phyloP scores from a whole-genome alignment of 2,329 filamentous ascomycete genomes.

The Botrytis porri region DNA sequence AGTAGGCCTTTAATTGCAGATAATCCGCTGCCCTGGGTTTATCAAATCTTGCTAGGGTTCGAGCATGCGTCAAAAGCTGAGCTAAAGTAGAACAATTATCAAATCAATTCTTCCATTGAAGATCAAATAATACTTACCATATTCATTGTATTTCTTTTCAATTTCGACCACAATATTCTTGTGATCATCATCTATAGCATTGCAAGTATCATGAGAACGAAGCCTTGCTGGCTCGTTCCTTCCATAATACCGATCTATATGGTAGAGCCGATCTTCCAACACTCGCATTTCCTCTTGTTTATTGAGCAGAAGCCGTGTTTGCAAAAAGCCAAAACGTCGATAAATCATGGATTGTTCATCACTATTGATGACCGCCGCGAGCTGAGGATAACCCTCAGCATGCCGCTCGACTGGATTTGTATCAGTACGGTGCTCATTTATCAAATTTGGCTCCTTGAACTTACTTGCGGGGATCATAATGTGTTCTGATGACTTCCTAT shows the following conservation, averaged over 20 bases:
- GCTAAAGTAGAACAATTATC: conserved; percentile 9
- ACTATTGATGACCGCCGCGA: conserved; percentile 42
- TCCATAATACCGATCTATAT: conserved; percentile 20
- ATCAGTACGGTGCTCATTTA: neutral
- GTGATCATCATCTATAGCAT: neutral
- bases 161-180: conserved; percentile 21
- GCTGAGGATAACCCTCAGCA: conserved; percentile 39
- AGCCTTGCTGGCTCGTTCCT: conserved; percentile 3
- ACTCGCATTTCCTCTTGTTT: conserved; percentile 28
- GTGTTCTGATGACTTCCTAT: neutral
- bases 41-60: conserved; percentile 33
- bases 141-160: conserved; percentile 24
- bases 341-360: conserved; percentile 43
- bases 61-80: conserved; percentile 25
- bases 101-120: neutral
- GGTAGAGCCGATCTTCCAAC: conserved; percentile 22
- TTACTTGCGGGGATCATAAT: neutral
- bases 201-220: conserved; percentile 17
- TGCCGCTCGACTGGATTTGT: conserved; percentile 21
- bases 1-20: conserved; percentile 36
- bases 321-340: conserved; percentile 42
- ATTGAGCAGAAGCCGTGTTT: conserved; percentile 36
- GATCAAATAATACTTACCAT: conserved; percentile 17
- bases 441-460: neutral
- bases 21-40: conserved; percentile 36